These are phyloP conservation scores for Cryphonectria radicalis DNA, from an alignment of 2,329 filamentous ascomycete genomes.

Conservation along the genomic window DNA sequence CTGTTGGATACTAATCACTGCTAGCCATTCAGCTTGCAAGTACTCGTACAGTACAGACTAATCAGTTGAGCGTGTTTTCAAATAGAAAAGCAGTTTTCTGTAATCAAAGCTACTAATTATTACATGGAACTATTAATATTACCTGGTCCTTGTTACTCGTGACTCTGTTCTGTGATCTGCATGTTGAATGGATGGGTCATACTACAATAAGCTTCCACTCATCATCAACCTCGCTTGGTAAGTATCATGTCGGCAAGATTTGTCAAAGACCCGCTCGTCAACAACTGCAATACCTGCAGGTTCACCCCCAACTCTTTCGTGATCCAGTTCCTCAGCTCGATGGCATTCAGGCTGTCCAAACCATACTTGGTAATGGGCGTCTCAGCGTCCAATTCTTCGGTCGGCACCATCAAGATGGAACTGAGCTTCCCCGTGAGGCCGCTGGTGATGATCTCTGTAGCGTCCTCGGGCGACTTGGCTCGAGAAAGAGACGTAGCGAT, in stretches of 20 bases:
- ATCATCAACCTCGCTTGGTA: slow-evolving; percentile 31
- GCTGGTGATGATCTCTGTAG: slow-evolving; percentile 49
- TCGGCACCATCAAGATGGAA: slow-evolving; percentile 51
- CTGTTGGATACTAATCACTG: too few relatives aligned
- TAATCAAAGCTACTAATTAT: too few relatives aligned
- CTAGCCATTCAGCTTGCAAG: too few relatives aligned
- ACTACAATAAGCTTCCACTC: background rate
- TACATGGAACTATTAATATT: too few relatives aligned
- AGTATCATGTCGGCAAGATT: slow-evolving; percentile 9
- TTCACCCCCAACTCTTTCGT: slow-evolving; percentile 55
- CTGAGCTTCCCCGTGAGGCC: slow-evolving; percentile 55
- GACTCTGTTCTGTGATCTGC: background rate
- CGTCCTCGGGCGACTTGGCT: slow-evolving; percentile 49
- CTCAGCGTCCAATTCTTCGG: slow-evolving; percentile 35
- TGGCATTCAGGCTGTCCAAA: slow-evolving; percentile 38
- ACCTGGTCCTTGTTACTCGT: background rate
- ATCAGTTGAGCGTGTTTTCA: too few relatives aligned
- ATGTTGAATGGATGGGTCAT: background rate
- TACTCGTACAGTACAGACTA: too few relatives aligned
- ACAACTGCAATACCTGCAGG: slow-evolving; percentile 58
- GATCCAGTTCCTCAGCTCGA: slow-evolving; percentile 38
- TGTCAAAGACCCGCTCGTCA: slow-evolving; percentile 48
- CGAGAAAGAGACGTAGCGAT: slow-evolving; percentile 50
- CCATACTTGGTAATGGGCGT: slow-evolving; percentile 36
- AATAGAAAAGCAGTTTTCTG: too few relatives aligned